Conservation (phyloP, 1,284 basidiomycete genomes). For the Thelephora terrestris region DNA sequence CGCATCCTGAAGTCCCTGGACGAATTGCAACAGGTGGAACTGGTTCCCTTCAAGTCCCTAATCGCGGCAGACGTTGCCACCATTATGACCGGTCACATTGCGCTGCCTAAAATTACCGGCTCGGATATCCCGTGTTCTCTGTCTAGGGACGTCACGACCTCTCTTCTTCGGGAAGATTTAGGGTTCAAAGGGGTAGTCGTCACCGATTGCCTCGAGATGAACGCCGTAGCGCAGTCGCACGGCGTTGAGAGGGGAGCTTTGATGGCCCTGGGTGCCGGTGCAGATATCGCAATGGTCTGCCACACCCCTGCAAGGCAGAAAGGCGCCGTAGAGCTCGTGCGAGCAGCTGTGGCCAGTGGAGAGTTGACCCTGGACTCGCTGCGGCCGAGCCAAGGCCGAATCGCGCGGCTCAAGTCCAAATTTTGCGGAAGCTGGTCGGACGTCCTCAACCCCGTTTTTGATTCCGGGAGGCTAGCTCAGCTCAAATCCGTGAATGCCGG, state of each 20-base stretch:
- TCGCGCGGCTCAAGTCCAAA: slow-evolving; percentile 37
- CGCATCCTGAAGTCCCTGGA: slow-evolving; percentile 39
- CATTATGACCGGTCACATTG: slow-evolving; percentile 66
- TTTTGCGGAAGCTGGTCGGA: slow-evolving; percentile 40
- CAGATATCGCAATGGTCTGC: slow-evolving; percentile 63
- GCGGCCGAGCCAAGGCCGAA: slow-evolving; percentile 31
- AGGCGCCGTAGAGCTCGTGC: slow-evolving; percentile 41
- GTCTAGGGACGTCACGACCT: slow-evolving; percentile 39
- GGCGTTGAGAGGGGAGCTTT: slow-evolving; percentile 46
- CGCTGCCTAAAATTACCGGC: slow-evolving; percentile 45
- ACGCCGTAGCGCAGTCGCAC: slow-evolving; percentile 45
- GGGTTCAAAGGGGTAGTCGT: slow-evolving; percentile 47
- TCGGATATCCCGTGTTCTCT: slow-evolving; percentile 47
- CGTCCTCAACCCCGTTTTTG: slow-evolving; percentile 21
- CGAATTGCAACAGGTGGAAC: slow-evolving; percentile 35
- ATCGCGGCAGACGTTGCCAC: slow-evolving; percentile 34
- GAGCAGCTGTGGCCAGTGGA: slow-evolving; percentile 35
- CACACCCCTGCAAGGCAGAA: slow-evolving; percentile 45
- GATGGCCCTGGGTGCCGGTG: slow-evolving; percentile 45
- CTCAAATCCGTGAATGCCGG: slow-evolving; percentile 29
- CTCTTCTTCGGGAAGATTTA: slow-evolving; percentile 38
- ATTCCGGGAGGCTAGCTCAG: slow-evolving; percentile 21
- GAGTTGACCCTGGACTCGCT: slow-evolving; percentile 30
- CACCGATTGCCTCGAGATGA: slow-evolving; percentile 66
- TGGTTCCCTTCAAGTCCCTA: slow-evolving; percentile 46